Conservation (phyloP, 441 rosid species). For the Gossypium schwendimanii region DNA sequence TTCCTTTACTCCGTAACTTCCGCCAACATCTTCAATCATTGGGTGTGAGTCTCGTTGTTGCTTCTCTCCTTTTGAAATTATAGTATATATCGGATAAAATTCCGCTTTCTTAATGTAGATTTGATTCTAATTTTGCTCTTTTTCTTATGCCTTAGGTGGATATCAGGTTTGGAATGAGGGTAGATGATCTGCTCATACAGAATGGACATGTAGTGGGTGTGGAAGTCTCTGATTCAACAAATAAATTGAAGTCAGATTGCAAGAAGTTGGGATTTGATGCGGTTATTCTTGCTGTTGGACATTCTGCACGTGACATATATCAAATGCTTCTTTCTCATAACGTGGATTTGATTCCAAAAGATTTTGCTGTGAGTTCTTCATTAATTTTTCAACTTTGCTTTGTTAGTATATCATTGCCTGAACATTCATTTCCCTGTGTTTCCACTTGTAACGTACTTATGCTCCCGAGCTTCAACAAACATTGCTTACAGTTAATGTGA, state of each 20-base stretch:
- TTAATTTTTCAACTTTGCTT: not conserved
- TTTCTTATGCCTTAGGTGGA: constrained; percentile 45
- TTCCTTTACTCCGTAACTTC: constrained; percentile 79
- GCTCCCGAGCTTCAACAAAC: not conserved
- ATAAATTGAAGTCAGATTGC: constrained; percentile 27
- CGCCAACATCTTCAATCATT: constrained; percentile 66
- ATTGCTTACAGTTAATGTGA: not conserved
- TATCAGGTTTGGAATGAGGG: constrained; percentile 72
- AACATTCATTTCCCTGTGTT: not conserved
- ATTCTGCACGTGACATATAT: constrained; percentile 90
- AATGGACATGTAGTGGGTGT: constrained; percentile 63
- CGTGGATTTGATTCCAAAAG: constrained; percentile 67
- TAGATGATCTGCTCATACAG: constrained; percentile 69
- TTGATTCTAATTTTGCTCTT: constrained; percentile 1
- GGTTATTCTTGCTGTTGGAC: constrained; percentile 84
- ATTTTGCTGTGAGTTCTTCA: constrained; percentile 71
- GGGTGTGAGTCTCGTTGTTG: constrained; percentile 46
- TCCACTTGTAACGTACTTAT: not conserved
- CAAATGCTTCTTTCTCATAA: constrained; percentile 87
- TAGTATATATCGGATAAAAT: not conserved
- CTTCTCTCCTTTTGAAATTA: not conserved
- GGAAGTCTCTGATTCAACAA: constrained; percentile 50
- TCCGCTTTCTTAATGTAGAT: not conserved
- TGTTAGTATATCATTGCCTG: not conserved
- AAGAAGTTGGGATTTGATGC: constrained; percentile 55